These are phyloP conservation scores for Eleusine coracana DNA, from an alignment of 176 grass and related monocot genomes.

Conservation along the genomic window DNA sequence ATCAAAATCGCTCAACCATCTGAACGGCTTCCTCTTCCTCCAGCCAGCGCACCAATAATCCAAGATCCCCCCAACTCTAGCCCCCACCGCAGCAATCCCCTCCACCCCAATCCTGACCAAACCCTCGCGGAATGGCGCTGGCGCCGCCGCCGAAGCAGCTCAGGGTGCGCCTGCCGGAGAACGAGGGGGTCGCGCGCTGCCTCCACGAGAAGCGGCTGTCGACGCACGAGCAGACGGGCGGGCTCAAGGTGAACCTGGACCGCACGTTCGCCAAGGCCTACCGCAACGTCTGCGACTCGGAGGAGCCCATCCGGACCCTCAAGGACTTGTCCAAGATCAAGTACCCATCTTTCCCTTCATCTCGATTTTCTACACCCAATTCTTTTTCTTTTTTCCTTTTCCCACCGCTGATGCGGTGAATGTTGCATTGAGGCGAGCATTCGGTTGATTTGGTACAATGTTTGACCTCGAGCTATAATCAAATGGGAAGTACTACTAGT, in stretches of 20 bases:
- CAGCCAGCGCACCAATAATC: not conserved
- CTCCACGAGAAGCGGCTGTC: conserved; percentile 72
- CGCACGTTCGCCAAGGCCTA: conserved; percentile 62
- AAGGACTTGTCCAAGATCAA: conserved; percentile 82
- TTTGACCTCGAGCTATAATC: not conserved
- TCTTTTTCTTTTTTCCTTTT: not conserved
- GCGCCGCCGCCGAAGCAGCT: conserved; percentile 36
- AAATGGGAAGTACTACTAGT: not conserved
- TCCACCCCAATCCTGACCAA: not conserved
- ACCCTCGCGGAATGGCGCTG: conserved; percentile 27
- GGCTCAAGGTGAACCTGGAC: conserved; percentile 64
- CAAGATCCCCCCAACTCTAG: conserved; percentile 2
- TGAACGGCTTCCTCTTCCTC: conserved; percentile 13
- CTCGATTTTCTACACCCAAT: not conserved
- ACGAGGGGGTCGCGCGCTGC: conserved; percentile 63
- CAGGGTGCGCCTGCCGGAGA: conserved; percentile 59
- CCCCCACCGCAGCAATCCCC: not conserved
- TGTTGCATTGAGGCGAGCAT: not conserved
- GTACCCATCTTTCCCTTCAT: conserved; percentile 31
- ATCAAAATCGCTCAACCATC: not conserved
- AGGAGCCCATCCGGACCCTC: conserved; percentile 68
- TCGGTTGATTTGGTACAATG: not conserved
- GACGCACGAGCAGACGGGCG: conserved; percentile 50
- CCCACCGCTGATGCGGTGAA: not conserved
- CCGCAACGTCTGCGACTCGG: conserved; percentile 61